Evolutionary conservation across 768 basidiomycete species (phyloP).

Genomic region (Auriculariales sp.): DNA sequence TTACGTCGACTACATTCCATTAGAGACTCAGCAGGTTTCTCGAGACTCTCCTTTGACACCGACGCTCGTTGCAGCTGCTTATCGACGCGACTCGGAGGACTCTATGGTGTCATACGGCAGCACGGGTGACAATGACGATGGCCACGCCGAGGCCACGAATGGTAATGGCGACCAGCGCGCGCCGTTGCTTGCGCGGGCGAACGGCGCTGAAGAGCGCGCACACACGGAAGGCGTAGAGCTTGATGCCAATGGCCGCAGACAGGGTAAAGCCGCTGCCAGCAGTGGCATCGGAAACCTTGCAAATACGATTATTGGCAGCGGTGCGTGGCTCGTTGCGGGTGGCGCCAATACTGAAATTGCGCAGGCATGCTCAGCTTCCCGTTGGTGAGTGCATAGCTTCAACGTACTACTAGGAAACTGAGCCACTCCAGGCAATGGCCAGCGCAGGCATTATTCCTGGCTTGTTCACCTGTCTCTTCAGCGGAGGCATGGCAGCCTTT

Average conservation of each 20-base stretch:
- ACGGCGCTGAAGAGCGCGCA: slow-evolving; percentile 17
- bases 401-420: background rate
- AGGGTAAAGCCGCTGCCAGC: slow-evolving; percentile 54
- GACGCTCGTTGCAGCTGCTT: too few species aligned
- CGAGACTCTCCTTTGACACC: too few species aligned
- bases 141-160: slow-evolving; percentile 15
- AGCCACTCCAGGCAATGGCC: slow-evolving; percentile 56
- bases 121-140: slow-evolving; percentile 20
- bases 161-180: slow-evolving; percentile 3
- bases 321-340: slow-evolving; percentile 25
- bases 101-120: slow-evolving; percentile 64
- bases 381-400: slow-evolving; percentile 33
- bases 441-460: slow-evolving; percentile 84
- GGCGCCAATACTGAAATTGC: slow-evolving; percentile 6
- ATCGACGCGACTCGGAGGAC: slow-evolving; percentile 14
- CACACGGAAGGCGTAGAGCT: slow-evolving; percentile 11
- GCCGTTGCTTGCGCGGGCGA: slow-evolving; percentile 27
- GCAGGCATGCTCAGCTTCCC: slow-evolving; percentile 83
- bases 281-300: slow-evolving; percentile 68
- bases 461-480: slow-evolving; percentile 73
- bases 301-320: slow-evolving; percentile 88
- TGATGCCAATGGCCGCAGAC: slow-evolving; percentile 8
- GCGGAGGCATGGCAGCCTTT: slow-evolving; percentile 60
- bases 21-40: too few species aligned
- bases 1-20: too few species aligned